Evolutionary conservation across 176 grass and related monocot species (phyloP), one percentile per base, ranked within the genome.

Genomic region (Bolboschoenus planiculmis): DNA sequence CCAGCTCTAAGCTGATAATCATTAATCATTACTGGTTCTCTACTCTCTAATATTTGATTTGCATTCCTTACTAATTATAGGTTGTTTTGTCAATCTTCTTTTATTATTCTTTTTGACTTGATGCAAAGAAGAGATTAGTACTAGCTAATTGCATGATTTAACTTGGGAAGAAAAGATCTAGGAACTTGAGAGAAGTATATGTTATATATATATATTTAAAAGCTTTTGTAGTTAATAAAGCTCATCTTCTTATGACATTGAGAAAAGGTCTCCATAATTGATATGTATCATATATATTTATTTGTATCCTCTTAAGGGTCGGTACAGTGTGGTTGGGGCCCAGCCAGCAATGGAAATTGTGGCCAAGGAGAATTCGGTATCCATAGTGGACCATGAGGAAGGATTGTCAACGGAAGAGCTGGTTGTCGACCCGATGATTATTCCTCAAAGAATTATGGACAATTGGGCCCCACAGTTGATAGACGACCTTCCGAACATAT

Each of bases 331-430:
- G 51, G 30, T 97, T 8, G 95, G 92, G 44, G 90, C 88, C 11
- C 95, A 91, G 10, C 92, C 95, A 4, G 84, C 92, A 36, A 97
- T 94, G 92, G 95, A 97, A 87, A 85, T 97, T 65, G 92, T 97
- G 63, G 92, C 92, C 39, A 92, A 87, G 71, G 90, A 89, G 44
- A 86, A 89, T 71, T 63, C 29, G 0, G 95, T 94, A 4, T 84
- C 85, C 0, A 85, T 97, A 10, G 87, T 89, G 88, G 90, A 97
- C 30, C 95, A 92, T 34, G 85, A 94, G 83, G 87, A 81, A 89
- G 88, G 83, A 20, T 78, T 63, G 2, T 83, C 59, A 78, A 87
- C 71, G 59, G 92, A 97, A 87, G 87, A 91, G 36, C 18, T 81
- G 35, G 88, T 56, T 11, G 43, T 65, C 50, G 95, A 97, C 44